phyloP scores from a whole-genome alignment of 2,329 filamentous ascomycete species.

The Meredithiella fracta region DNA sequence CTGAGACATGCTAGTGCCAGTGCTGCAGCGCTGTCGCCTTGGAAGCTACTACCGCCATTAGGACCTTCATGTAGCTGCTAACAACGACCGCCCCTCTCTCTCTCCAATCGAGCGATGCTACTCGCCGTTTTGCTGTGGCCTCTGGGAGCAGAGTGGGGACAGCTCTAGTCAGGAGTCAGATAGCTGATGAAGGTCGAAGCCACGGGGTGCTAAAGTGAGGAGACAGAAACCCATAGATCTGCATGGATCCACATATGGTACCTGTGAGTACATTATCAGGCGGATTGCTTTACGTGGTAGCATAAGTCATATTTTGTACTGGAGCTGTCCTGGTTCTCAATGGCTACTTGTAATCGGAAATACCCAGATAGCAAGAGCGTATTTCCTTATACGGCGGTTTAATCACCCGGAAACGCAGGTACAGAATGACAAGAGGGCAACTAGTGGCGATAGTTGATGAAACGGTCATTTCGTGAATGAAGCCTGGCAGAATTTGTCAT shows the following conservation, averaged over 20 bases:
- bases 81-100: neutral
- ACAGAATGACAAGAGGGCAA: too few species aligned
- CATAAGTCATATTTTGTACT: neutral
- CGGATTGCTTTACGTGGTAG: neutral
- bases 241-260: neutral
- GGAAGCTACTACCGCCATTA: too few species aligned
- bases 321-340: neutral
- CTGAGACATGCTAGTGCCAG: neutral
- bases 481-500: too few species aligned
- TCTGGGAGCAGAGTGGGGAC: neutral
- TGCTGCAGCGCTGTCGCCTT: too few species aligned
- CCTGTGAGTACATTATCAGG: neutral
- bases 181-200: neutral
- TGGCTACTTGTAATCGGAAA: too few species aligned
- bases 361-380: too few species aligned
- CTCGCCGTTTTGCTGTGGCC: neutral
- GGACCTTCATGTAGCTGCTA: neutral
- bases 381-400: too few species aligned
- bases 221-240: constrained; percentile 2
- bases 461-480: too few species aligned
- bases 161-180: neutral
- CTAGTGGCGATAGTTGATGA: too few species aligned
- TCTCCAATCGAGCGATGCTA: neutral
- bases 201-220: neutral
- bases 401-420: too few species aligned